phyloP scores from a whole-genome alignment of 768 basidiomycete species.

The Lentinula lateritia region DNA sequence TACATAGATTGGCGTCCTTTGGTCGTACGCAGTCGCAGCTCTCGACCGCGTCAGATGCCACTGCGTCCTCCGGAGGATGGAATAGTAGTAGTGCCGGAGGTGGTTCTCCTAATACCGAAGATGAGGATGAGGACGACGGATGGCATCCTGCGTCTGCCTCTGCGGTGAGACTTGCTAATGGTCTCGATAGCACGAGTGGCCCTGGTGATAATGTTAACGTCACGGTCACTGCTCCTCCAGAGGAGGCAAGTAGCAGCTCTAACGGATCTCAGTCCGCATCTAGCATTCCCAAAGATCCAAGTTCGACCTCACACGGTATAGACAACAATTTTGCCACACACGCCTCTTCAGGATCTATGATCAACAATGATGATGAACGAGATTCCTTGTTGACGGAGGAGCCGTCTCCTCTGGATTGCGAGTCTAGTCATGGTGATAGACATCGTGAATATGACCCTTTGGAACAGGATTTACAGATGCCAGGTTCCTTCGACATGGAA shows the following conservation, averaged over 20 bases:
- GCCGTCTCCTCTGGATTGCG: background rate
- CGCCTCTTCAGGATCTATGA: background rate
- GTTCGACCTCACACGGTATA: conserved; percentile 1
- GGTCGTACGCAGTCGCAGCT: background rate
- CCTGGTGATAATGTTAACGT: conserved; percentile 38
- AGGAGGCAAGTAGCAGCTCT: background rate
- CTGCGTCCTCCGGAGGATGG: background rate
- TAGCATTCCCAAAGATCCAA: background rate
- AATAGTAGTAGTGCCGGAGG: background rate
- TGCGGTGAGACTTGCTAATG: background rate
- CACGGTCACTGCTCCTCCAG: conserved; percentile 21
- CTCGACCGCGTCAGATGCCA: background rate
- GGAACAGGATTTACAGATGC: conserved; percentile 32
- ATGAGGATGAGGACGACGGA: conserved; percentile 1
- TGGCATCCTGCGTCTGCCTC: background rate
- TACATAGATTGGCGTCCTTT: conserved; percentile 30
- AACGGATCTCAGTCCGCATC: background rate
- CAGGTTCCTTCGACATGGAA: conserved; percentile 42
- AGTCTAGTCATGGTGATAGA: background rate
- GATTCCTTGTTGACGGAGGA: conserved; percentile 9
- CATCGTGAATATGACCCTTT: conserved; percentile 9
- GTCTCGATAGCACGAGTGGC: conserved; percentile 8
- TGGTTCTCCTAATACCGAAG: background rate
- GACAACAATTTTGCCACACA: conserved; percentile 1
- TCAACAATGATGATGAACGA: conserved; percentile 19